These are phyloP conservation scores for Ottelia alismoides DNA, from an alignment of 106 monocot genomes.

Conservation along the genomic window DNA sequence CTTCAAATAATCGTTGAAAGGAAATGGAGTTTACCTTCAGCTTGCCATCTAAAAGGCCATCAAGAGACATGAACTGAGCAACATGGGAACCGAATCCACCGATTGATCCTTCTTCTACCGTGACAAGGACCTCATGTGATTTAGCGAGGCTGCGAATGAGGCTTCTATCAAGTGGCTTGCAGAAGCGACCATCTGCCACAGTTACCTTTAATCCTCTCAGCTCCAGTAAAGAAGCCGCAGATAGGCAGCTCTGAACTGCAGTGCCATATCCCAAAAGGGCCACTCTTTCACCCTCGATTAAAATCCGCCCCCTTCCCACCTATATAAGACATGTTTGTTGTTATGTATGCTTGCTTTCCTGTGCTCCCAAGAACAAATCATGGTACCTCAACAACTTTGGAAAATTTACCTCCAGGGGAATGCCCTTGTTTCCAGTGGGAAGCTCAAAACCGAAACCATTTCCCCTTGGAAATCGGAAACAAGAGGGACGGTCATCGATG, in stretches of 20 bases:
- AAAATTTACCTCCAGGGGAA: conserved; percentile 50
- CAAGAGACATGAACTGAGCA: conserved; percentile 5
- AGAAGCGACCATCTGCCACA: conserved; percentile 18
- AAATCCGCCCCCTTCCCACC: conserved; percentile 78
- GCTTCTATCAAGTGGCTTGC: conserved; percentile 13
- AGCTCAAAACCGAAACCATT: conserved; percentile 56
- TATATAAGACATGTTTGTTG: too few species aligned
- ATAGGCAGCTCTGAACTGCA: conserved; percentile 8
- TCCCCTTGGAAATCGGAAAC: conserved; percentile 80
- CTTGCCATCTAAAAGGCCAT: conserved; percentile 15
- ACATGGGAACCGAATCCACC: conserved; percentile 20
- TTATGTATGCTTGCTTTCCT: too few species aligned
- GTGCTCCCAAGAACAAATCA: too few species aligned
- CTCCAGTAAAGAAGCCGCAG: conserved; percentile 1
- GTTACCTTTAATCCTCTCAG: background rate
- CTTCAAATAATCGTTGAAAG: too few species aligned
- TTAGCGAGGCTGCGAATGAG: conserved; percentile 9
- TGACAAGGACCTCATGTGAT: conserved; percentile 12
- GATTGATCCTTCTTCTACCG: conserved; percentile 17
- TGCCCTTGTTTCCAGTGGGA: conserved; percentile 49
- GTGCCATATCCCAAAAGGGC: conserved; percentile 15
- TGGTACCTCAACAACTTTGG: too few species aligned
- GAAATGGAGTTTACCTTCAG: conserved; percentile 7
- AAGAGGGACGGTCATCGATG: conserved; percentile 74
- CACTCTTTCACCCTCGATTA: conserved; percentile 44